A percentile compares a stretch with the other conserved stretches of the same genome.
phyloP scores from a whole-genome alignment of 148 eudicot genomes.

The Vaccinium corymbosum region DNA sequence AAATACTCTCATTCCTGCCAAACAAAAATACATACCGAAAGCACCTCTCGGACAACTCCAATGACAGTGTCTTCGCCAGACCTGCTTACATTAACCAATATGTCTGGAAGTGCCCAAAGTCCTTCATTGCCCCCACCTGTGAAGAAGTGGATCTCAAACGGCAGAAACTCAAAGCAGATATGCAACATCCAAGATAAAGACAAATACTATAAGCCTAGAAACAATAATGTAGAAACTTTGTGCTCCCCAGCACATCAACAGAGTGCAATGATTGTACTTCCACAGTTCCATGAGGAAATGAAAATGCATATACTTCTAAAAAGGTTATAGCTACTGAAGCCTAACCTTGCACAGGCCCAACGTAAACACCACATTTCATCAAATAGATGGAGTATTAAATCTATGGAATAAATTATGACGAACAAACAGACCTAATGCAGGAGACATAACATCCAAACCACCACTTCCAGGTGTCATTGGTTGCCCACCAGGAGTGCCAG shows the following conservation, averaged over 20 bases:
- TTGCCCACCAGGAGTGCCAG: constrained; percentile 98
- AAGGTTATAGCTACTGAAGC: background rate
- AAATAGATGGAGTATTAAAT: background rate
- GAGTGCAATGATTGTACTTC: background rate
- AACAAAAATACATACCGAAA: constrained; percentile 52
- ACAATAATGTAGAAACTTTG: background rate
- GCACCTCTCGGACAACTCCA: constrained; percentile 81
- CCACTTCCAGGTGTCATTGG: constrained; percentile 99
- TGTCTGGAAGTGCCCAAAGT: constrained; percentile 70
- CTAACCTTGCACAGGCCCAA: background rate
- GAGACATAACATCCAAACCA: constrained; percentile 93
- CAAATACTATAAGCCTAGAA: background rate
- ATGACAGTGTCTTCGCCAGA: constrained; percentile 57
- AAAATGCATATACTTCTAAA: background rate
- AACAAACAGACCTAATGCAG: constrained; percentile 56
- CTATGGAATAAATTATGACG: background rate
- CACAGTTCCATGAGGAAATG: background rate
- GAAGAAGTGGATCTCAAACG: constrained; percentile 9
- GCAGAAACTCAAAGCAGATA: background rate
- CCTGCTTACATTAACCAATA: constrained; percentile 76
- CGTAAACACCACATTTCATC: background rate
- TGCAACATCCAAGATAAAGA: background rate
- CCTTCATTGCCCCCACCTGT: constrained; percentile 90
- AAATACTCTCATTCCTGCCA: background rate
- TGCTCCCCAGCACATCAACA: background rate